phyloP scores from a whole-genome alignment of 345 rosid species.

The Ceriops decandra region DNA sequence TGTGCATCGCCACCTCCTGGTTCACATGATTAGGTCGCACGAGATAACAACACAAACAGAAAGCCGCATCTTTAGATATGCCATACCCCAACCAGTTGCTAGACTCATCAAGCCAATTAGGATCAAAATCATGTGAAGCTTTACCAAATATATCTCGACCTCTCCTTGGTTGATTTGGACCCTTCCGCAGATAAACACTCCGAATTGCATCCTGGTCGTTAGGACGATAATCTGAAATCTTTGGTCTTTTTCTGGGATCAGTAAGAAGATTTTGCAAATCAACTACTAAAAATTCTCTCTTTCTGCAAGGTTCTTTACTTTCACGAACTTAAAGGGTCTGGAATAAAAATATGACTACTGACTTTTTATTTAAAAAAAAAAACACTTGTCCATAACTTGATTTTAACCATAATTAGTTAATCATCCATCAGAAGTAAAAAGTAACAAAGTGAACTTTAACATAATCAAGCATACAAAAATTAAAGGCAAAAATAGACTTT shows the following conservation, averaged over 20 bases:
- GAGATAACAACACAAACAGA: not conserved
- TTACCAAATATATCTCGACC: not conserved
- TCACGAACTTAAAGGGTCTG: no score
- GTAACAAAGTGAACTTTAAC: no score
- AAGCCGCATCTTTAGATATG: not conserved
- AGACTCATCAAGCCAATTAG: conserved; percentile 1
- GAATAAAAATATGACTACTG: no score
- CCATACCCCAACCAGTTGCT: conserved; percentile 1
- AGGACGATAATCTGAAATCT: not conserved
- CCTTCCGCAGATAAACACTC: not conserved
- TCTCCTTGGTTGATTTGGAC: conserved; percentile 3
- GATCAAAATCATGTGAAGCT: not conserved
- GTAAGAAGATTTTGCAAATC: not conserved
- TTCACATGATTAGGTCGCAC: not conserved
- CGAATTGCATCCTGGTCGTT: not conserved
- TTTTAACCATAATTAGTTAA: no score
- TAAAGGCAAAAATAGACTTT: no score
- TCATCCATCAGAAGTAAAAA: no score
- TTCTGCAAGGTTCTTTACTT: not conserved
- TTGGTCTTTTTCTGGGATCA: not conserved
- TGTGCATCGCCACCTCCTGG: conserved; percentile 1
- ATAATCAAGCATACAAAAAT: no score
- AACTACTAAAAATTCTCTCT: not conserved
- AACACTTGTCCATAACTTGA: no score
- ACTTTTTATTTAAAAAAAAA: no score